Conservation (phyloP, 2,329 filamentous ascomycete species). For the Xylaria polymorpha region DNA sequence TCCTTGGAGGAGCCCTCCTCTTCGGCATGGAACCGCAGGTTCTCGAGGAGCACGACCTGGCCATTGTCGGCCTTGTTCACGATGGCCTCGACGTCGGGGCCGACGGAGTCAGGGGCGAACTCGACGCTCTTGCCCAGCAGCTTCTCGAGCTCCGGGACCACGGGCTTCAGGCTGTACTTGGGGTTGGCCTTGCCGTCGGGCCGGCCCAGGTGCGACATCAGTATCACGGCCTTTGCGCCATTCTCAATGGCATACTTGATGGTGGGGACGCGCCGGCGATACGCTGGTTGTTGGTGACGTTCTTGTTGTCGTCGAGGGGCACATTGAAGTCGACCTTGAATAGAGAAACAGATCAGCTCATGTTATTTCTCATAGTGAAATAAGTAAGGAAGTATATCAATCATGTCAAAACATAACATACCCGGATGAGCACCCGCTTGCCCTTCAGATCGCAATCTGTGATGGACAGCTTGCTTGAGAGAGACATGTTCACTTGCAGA, state of each 20-base stretch:
- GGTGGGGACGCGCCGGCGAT: constrained; percentile 95
- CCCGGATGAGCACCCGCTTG: constrained; percentile 97
- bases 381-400: background rate
- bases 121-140: constrained; percentile 85
- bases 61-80: constrained; percentile 86
- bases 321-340: constrained; percentile 98
- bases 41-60: constrained; percentile 91
- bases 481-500: constrained; percentile 78
- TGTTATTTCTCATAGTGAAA: background rate
- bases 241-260: constrained; percentile 94
- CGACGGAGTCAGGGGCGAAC: constrained; percentile 91
- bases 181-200: constrained; percentile 89
- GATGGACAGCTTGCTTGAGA: constrained; percentile 98
- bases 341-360: constrained; percentile 38
- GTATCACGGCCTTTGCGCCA: constrained; percentile 89
- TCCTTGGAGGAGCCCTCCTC: constrained; percentile 98
- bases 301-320: constrained; percentile 90
- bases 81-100: constrained; percentile 86
- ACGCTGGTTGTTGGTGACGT: constrained; percentile 97
- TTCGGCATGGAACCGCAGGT: constrained; percentile 97
- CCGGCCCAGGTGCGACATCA: constrained; percentile 99
- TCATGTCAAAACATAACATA: constrained; percentile 60
- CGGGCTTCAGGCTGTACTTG: constrained; percentile 95
- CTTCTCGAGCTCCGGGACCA: constrained; percentile 92
- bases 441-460: constrained; percentile 96